Evolutionary conservation across 495 filamentous ascomycete genomes (phyloP).

Genomic region (Annulohypoxylon nitens): DNA sequence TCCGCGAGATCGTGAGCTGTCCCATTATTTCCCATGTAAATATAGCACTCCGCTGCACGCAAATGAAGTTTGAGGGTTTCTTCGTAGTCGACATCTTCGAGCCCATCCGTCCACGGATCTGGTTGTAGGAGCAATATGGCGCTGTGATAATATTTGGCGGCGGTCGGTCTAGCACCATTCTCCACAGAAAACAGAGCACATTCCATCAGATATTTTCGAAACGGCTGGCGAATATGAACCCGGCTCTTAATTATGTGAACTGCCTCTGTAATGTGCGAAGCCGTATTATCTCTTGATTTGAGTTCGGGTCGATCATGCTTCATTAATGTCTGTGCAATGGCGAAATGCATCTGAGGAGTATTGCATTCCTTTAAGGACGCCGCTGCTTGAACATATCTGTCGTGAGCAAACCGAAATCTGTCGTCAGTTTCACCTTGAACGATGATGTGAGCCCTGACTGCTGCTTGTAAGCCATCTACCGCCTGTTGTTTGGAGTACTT

Average conservation of each 20-base stretch:
- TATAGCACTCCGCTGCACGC: constrained; percentile 82
- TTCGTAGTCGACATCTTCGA: constrained; percentile 82
- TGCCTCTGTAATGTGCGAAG: constrained; percentile 80
- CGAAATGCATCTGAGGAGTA: constrained; percentile 84
- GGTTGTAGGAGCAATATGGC: constrained; percentile 83
- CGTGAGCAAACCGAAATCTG: constrained; percentile 80
- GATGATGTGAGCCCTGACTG: constrained; percentile 81
- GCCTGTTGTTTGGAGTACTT: constrained; percentile 65
- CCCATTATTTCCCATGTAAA: constrained; percentile 76
- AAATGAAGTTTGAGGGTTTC: constrained; percentile 82
- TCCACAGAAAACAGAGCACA: constrained; percentile 81
- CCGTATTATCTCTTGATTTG: constrained; percentile 72
- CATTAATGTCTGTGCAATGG: constrained; percentile 82
- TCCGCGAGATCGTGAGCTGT: constrained; percentile 74
- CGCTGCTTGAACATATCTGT: constrained; percentile 83
- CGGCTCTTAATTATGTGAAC: constrained; percentile 76
- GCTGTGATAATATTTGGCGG: constrained; percentile 79
- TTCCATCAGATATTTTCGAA: constrained; percentile 78
- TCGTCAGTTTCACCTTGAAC: constrained; percentile 83
- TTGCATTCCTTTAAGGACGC: constrained; percentile 76
- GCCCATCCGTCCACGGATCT: constrained; percentile 78
- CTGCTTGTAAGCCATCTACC: constrained; percentile 80
- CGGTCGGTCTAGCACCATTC: constrained; percentile 82
- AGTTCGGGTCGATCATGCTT: constrained; percentile 72
- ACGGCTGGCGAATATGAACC: constrained; percentile 70